Evolutionary conservation across 306 rosid genomes (phyloP), one percentile per base, ranked within the genome.

Genomic region (Fragaria iinumae): DNA sequence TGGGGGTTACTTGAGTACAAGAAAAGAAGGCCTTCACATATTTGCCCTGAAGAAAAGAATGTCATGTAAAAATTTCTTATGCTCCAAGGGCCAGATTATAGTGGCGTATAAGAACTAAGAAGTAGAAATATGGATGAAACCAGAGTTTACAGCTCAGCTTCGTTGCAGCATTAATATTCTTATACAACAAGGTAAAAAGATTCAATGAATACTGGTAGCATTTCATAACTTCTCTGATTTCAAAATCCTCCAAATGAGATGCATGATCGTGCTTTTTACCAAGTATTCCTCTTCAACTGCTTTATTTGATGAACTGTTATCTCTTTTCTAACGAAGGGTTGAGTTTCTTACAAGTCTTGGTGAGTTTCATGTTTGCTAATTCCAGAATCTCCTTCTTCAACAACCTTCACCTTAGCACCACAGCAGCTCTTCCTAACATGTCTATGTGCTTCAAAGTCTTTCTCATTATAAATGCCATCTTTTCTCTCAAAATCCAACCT

Each of bases 361-460:
- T 47, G 38, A 47, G 43, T 59, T 69, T 69, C 74, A 47, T 27
- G 32, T 27, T 69, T 69, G 52, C 52, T 69, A 57, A 27, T 27
- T 20, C 9, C 57, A n/a, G 66, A 67, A 83, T 47, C 43, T 76
- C 76, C 74, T 81, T 87, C 89, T 67, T 81, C 59, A 2, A 20
- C 10, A 20, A 89, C 88, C 85, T 38, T 86, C 60, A 86, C 81
- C 85, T 88, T 94, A 23, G 85, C 56, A 76, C 88, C 87, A 69
- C 98, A 90, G 50, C 94, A 89, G 71, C 60, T 80, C 80, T 80
- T 85, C 85, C 80, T 84, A 12, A n/a, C 53, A 41, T 81, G 85
- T 62, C 75, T 80, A 62, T 71, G 56, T 39, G 3, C 34, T 75
- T 72, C 88, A 77, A 67, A 67, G 63, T 75, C 75, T 73, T 56